Conservation (phyloP, 352 stramenopile genomes). For the Globisporangium splendens region DNA sequence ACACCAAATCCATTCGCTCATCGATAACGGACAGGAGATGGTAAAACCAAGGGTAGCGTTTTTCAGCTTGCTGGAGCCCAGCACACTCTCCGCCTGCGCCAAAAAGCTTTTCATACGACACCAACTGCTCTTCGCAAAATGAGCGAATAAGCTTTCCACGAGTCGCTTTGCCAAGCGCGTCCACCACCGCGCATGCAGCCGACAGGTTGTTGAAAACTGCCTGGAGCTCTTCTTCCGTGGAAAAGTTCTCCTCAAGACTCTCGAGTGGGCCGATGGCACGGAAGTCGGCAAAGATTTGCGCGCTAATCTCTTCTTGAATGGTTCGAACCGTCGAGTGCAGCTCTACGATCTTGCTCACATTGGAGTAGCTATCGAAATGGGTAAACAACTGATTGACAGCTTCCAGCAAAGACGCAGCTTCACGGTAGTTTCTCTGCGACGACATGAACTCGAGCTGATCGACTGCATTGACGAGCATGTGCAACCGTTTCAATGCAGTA, state of each 20-base stretch:
- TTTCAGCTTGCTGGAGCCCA: conserved; percentile 58
- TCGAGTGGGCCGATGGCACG: conserved; percentile 75
- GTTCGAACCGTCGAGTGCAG: conserved; percentile 88
- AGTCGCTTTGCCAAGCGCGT: conserved; percentile 63
- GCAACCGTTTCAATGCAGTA: conserved; percentile 94
- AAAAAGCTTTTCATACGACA: conserved; percentile 62
- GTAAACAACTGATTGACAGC: conserved; percentile 94
- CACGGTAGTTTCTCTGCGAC: conserved; percentile 89
- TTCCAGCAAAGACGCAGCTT: conserved; percentile 95
- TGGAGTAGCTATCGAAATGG: conserved; percentile 95
- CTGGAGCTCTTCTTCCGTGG: conserved; percentile 55
- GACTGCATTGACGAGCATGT: conserved; percentile 98
- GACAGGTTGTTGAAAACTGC: conserved; percentile 71
- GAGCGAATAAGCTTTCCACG: conserved; percentile 67
- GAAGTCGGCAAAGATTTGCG: conserved; percentile 90
- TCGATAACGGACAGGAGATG: conserved; percentile 64
- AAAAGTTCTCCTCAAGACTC: conserved; percentile 69
- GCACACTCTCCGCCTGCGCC: conserved; percentile 49
- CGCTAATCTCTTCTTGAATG: conserved; percentile 86
- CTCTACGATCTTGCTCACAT: conserved; percentile 91
- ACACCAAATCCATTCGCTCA: conserved; percentile 90
- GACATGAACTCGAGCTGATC: conserved; percentile 88
- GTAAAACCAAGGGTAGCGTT: conserved; percentile 82
- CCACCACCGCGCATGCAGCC: conserved; percentile 58
- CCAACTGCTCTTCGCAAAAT: conserved; percentile 69